Conservation (phyloP, 2,329 filamentous ascomycete genomes). For the Diaporthe nobilis region DNA sequence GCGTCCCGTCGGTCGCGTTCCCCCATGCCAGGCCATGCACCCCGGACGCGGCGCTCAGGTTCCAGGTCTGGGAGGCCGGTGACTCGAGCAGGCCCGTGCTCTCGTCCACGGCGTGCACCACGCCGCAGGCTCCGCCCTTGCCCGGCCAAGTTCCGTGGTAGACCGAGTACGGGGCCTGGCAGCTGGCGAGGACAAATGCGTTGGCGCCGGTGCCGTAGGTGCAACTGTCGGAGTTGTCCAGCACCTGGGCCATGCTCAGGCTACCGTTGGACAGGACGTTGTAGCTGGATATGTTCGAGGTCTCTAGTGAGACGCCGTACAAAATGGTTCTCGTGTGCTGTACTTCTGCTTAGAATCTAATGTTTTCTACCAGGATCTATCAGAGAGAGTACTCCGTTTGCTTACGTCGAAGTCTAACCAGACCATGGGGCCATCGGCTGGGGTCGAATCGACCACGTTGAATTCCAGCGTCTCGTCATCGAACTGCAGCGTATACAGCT, state of each 20-base stretch:
- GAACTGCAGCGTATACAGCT: not conserved
- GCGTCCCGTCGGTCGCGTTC: not conserved
- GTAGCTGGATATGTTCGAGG: not conserved
- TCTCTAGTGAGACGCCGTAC: not conserved
- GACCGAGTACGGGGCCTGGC: not conserved
- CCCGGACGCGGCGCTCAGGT: not conserved
- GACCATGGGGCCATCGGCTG: not conserved
- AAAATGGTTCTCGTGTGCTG: not conserved
- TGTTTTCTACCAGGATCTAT: not conserved
- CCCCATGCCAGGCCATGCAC: not conserved
- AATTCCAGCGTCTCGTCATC: not conserved
- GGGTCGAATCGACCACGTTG: not conserved
- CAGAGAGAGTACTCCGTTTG: not conserved
- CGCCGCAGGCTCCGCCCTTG: not conserved
- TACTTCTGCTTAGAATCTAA: not conserved
- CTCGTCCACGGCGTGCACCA: not conserved
- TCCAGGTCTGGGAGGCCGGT: not conserved
- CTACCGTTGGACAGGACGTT: not conserved
- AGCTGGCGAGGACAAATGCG: constrained; percentile 5
- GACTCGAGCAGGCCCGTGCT: not conserved
- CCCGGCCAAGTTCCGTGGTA: not conserved
- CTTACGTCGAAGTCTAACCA: not conserved
- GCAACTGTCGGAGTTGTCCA: not conserved
- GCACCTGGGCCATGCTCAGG: not conserved
- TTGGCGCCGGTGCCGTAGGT: not conserved